Base-by-base conservation (phyloP, 2,329 filamentous ascomycete species). In the Colletotrichum sp. region DNA sequence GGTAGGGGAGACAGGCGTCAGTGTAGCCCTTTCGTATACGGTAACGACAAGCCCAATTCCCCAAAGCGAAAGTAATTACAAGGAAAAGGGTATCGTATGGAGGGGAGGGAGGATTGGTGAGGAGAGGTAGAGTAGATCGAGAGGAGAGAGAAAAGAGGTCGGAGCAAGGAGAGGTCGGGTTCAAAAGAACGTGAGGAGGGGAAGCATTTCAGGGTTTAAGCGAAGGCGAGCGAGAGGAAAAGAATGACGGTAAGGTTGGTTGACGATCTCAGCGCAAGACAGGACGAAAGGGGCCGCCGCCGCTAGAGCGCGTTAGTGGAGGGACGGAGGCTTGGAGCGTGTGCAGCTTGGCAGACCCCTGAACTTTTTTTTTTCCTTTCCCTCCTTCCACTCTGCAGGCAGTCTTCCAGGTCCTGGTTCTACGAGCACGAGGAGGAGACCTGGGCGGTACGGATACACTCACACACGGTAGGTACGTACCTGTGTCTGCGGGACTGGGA, bases 111-210 rank as follows among this genome's bases (percentile, higher is more conserved):
- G 36, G 28, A 59, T 52, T 16, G 24, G 24, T 28, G 36, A 70
- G 39, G 36, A 57, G 55, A 62, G 75, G 15, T 64, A 73, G 62
- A 63, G 60, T 67, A 28, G 71, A 57, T 44, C 62, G 75, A 68
- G 75, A 69, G 36, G 68, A 44, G 57, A 65, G 48, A 57, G 28
- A 68, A 63, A 30, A 70, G 48, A 60, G 71, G 55, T 68, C 26
- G 76, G 75, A 68, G 64, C 36, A 67, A 72, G 64, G 68, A 32
- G 75, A 64, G 68, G 68, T 79, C 72, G 77, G 63, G 66, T 44
- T 70, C 57, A 76, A 78, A 60, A 69, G 68, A 78, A 66, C 32
- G 55, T 48, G 75, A 66, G 68, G 75, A 75, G 72, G 75, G 72
- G 72, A 68, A 72, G 73, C 73, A 72, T 64, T 60, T 69, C 73